Percentiles rank a stretch among this genome's conserved stretches.
Evolutionary conservation across 805 yeast species (phyloP).

Genomic region (Yarrowia deformans): DNA sequence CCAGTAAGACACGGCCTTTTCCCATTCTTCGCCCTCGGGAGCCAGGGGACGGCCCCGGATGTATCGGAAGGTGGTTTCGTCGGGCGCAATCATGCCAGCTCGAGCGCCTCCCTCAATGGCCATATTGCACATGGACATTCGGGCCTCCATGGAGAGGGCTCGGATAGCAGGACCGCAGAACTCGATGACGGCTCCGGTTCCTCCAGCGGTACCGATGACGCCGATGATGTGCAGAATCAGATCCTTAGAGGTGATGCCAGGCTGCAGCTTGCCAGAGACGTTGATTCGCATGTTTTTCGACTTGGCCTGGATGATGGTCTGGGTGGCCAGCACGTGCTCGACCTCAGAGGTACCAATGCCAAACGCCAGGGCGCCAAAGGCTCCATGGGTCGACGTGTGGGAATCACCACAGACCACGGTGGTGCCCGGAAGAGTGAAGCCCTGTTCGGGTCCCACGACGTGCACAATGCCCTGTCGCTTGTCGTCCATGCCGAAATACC

Average conservation of each 20-base stretch:
- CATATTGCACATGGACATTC: constrained; percentile 99
- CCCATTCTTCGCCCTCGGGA: constrained; percentile 95
- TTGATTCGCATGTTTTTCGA: constrained; percentile 94
- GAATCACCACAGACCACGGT: constrained; percentile 99
- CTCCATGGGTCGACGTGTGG: constrained; percentile 98
- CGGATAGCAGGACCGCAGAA: constrained; percentile 96
- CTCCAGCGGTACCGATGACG: constrained; percentile 98
- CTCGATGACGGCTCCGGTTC: constrained; percentile 96
- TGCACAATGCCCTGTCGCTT: constrained; percentile 98
- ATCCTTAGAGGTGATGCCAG: constrained; percentile 96
- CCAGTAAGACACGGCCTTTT: constrained; percentile 93
- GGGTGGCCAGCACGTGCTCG: constrained; percentile 98
- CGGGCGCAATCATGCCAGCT: constrained; percentile 99
- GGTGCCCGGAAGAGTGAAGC: constrained; percentile 97
- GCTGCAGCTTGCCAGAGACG: constrained; percentile 81
- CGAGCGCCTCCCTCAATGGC: constrained; percentile 99
- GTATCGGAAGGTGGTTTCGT: constrained; percentile 85
- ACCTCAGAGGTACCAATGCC: constrained; percentile 99
- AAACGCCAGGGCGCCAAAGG: constrained; percentile 95
- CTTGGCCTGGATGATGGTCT: constrained; percentile 88
- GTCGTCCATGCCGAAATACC: constrained; percentile 95
- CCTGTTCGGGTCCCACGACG: constrained; percentile 98
- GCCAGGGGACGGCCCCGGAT: constrained; percentile 93
- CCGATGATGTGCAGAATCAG: constrained; percentile 93
- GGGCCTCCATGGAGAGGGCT: constrained; percentile 90